Percentiles rank a stretch among this genome's conserved stretches.
Conservation (phyloP, 192 early-diverging fungal species). For the Gryganskiella cystojenkinii region DNA sequence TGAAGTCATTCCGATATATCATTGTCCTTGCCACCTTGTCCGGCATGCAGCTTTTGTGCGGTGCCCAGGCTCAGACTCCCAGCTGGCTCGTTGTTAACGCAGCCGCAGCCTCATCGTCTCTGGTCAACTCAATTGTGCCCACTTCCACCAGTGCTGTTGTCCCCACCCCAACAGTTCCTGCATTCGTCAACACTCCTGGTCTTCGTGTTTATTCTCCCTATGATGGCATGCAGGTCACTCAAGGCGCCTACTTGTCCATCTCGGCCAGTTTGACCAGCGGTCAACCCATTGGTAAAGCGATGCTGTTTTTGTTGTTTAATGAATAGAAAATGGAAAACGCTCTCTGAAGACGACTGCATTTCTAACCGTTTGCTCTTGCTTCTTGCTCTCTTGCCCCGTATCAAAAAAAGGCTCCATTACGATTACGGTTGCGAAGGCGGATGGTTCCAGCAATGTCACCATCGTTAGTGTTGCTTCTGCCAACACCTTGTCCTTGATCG, state of each 20-base stretch:
- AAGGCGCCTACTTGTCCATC: constrained; percentile 27
- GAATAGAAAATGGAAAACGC: neutral
- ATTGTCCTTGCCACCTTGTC: constrained; percentile 16
- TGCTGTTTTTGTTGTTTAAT: neutral
- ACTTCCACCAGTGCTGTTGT: neutral
- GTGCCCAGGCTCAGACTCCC: constrained; percentile 5
- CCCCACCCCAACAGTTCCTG: constrained; percentile 2
- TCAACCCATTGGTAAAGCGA: constrained; percentile 15
- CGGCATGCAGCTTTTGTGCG: constrained; percentile 17
- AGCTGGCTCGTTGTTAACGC: neutral
- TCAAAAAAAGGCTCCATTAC: constrained; percentile 22
- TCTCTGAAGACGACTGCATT: neutral
- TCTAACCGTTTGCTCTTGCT: neutral
- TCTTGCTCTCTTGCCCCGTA: neutral
- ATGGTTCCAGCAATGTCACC: constrained; percentile 36
- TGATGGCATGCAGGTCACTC: constrained; percentile 15
- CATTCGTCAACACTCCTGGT: constrained; percentile 34
- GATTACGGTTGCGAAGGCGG: constrained; percentile 30
- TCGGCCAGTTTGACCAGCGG: neutral
- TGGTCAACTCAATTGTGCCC: neutral
- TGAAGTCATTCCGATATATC: constrained; percentile 22
- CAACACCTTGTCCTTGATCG: neutral
- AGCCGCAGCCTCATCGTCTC: neutral
- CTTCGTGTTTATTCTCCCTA: constrained; percentile 9
- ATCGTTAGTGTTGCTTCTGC: neutral